These are phyloP conservation scores for Lodderomyces beijingensis DNA, from an alignment of 1,139 yeast species.

Conservation along the genomic window DNA sequence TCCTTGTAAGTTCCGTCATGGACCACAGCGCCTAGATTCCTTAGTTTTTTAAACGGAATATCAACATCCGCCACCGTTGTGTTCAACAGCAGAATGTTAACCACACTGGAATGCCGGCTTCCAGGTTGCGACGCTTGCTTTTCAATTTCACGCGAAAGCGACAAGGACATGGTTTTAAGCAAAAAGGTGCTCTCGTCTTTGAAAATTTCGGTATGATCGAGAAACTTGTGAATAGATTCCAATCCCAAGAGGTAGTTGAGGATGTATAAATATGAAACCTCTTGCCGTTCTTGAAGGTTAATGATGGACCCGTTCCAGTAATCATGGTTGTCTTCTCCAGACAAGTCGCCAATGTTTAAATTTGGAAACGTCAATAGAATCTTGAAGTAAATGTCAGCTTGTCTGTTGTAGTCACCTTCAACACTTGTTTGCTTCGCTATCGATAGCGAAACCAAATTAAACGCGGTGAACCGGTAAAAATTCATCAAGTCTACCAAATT, in stretches of 20 bases:
- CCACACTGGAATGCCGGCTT: conserved; percentile 21
- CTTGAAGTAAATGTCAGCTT: conserved; percentile 27
- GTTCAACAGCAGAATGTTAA: conserved; percentile 15
- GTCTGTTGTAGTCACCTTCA: conserved; percentile 11
- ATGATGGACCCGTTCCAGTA: conserved; percentile 10
- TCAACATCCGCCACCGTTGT: not conserved
- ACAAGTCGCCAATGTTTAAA: conserved; percentile 11
- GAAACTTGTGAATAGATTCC: conserved; percentile 18
- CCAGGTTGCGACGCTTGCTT: conserved; percentile 22
- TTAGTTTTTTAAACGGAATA: conserved; percentile 12
- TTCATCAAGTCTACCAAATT: conserved; percentile 20
- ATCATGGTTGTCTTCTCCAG: no score
- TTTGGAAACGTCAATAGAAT: conserved; percentile 25
- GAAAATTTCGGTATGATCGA: conserved; percentile 17
- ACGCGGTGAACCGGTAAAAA: conserved; percentile 30
- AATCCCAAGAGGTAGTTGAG: conserved; percentile 24
- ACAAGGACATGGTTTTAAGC: conserved; percentile 18
- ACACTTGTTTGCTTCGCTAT: conserved; percentile 1
- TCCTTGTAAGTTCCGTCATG: conserved; percentile 33
- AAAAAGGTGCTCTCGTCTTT: conserved; percentile 21
- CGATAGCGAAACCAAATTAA: conserved; percentile 16
- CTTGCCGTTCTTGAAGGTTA: conserved; percentile 25
- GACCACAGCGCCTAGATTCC: conserved; percentile 24
- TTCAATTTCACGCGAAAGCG: conserved; percentile 25
- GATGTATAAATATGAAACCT: conserved; percentile 29